A percentile compares a stretch with the other conserved stretches of the same genome.
phyloP scores from a whole-genome alignment of 768 basidiomycete species.

The Austroboletus eburneus region DNA sequence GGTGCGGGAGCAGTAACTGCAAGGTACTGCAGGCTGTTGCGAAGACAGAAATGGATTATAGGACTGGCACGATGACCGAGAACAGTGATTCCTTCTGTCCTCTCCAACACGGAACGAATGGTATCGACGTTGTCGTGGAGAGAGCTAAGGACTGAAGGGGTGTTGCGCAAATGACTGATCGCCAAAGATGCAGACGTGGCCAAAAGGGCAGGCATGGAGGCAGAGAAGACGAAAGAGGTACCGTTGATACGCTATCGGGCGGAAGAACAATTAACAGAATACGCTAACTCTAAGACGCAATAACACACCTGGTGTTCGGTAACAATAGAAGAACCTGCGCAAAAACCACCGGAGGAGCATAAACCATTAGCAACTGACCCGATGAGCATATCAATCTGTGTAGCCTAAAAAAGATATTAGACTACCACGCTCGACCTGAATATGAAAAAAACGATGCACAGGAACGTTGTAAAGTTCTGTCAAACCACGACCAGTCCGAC shows the following conservation, averaged over 20 bases:
- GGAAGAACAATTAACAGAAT: background rate
- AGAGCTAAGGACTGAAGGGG: constrained; percentile 67
- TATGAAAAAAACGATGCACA: constrained; percentile 44
- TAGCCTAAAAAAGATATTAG: constrained; percentile 45
- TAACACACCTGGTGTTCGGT: constrained; percentile 77
- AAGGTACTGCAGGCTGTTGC: constrained; percentile 27
- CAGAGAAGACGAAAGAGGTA: constrained; percentile 93
- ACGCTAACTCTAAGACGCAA: background rate
- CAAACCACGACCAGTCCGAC: constrained; percentile 88
- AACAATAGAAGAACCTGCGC: constrained; percentile 79
- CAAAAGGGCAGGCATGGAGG: constrained; percentile 86
- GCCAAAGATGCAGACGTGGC: constrained; percentile 85
- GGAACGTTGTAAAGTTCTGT: constrained; percentile 95
- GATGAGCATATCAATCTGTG: constrained; percentile 91
- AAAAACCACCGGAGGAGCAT: constrained; percentile 88
- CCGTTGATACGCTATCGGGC: constrained; percentile 82
- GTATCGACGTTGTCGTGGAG: constrained; percentile 80
- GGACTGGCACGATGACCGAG: constrained; percentile 85
- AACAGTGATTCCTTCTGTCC: constrained; percentile 73
- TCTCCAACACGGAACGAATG: constrained; percentile 78
- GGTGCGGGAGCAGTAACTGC: constrained; percentile 27
- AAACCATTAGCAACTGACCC: constrained; percentile 86
- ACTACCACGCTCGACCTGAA: background rate
- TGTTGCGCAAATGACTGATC: constrained; percentile 71
- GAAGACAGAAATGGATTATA: constrained; percentile 79